Evolutionary conservation across 2,329 filamentous ascomycete genomes (phyloP), one percentile per base, ranked within the genome.

Genomic region (Fonsecaea monophora): DNA sequence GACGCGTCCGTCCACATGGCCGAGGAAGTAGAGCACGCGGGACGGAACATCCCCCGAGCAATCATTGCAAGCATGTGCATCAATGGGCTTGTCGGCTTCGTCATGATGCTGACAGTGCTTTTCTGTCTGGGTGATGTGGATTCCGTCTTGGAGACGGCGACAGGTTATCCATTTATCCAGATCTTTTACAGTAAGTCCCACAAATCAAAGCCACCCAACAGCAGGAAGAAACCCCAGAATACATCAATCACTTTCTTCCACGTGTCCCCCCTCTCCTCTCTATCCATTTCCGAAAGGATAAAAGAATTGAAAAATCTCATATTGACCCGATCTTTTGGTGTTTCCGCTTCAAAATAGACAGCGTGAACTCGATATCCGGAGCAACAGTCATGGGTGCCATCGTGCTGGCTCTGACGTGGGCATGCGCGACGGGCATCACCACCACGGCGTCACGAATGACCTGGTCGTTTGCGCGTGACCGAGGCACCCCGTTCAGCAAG

Each of bases 61-160:
- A 75, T 77, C 56, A 61, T 74, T 7, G 38, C 54, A 3, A 73
- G 71, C 32, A 75, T 76, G 53, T 60, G 74, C 53, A 67, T 77
- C 57, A 77, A 77, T 57, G 75, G 75, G 9, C 63, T 74, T 1
- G 74, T 78, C 8, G 78, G 77, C 1, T 79, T 78, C 64, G 70
- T 73, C 48, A 78, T 79, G 69, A 76, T 78, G 74, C 67, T 73
- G 64, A 74, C 76, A 4, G 68, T 77, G 38, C 68, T 77, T 4
- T 78, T 75, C 68, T 77, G 73, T 67, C 74, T 78, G 8, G 75
- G 77, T 21, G 72, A 78, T 63, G 66, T 77, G 21, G 71, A 73
- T 13, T 65, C 63, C 8, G 74, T 77, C 12, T 69, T 77, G 42
- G 70, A 75, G 18, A 72, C 75, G 7, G 70, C 73, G 4, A 77